These are phyloP conservation scores for Colletotrichum theobromicola DNA, from an alignment of 2,329 filamentous ascomycete genomes.

Conservation along the genomic window DNA sequence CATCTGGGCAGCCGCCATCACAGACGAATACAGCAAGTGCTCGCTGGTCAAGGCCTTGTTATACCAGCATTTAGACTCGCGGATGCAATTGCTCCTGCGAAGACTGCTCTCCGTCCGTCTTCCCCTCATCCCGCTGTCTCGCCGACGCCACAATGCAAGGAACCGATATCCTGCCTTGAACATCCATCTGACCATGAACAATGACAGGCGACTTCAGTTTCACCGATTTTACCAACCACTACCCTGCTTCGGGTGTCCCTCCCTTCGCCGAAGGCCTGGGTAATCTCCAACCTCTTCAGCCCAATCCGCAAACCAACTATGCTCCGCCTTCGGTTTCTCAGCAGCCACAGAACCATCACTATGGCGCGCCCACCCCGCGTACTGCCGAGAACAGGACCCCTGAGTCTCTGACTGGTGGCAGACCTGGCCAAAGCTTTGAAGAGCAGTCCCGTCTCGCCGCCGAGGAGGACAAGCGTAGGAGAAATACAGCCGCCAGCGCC, in stretches of 20 bases:
- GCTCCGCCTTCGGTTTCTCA: slow-evolving; percentile 40
- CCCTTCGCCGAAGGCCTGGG: slow-evolving; percentile 46
- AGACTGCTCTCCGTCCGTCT: slow-evolving; percentile 11
- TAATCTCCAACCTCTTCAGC: slow-evolving; percentile 56
- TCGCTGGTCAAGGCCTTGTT: slow-evolving; percentile 1
- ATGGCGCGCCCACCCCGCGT: slow-evolving; percentile 26
- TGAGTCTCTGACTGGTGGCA: slow-evolving; percentile 39
- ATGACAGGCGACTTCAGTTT: slow-evolving; percentile 66
- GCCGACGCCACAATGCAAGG: slow-evolving; percentile 23
- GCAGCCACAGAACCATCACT: slow-evolving; percentile 31
- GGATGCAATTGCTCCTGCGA: slow-evolving; percentile 8
- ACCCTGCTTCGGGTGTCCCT: slow-evolving; percentile 32
- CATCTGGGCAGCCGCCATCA: slow-evolving; percentile 17
- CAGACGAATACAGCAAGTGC: slow-evolving; percentile 18
- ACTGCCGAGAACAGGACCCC: slow-evolving; percentile 52
- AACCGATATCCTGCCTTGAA: slow-evolving; percentile 19
- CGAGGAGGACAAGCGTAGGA: slow-evolving; percentile 88
- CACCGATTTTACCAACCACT: slow-evolving; percentile 57
- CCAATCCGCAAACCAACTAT: slow-evolving; percentile 53
- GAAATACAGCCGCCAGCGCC: slow-evolving; percentile 87
- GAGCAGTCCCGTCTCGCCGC: slow-evolving; percentile 76
- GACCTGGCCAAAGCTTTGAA: slow-evolving; percentile 64
- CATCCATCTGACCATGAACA: slow-evolving; percentile 30
- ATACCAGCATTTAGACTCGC: slow-evolving; percentile 13
- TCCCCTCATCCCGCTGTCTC: slow-evolving; percentile 7